These are phyloP conservation scores for Aureobasidium sp. DNA, from an alignment of 2,329 filamentous ascomycete species.

Conservation along the genomic window DNA sequence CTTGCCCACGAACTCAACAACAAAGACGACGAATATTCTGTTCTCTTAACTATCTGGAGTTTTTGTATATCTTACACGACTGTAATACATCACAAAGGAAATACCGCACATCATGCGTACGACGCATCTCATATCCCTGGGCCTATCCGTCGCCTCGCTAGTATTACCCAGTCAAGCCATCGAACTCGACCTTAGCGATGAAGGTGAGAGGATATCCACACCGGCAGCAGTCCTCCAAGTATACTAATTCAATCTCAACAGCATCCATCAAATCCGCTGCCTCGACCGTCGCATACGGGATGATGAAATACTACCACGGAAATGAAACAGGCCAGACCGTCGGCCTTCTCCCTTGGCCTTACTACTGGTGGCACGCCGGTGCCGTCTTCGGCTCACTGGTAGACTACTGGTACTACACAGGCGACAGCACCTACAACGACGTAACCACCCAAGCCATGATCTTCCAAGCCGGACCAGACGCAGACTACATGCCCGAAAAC, in stretches of 20 bases:
- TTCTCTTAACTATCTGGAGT: not conserved
- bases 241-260: not conserved
- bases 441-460: conserved; percentile 49
- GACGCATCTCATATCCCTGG: conserved; percentile 1
- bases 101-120: conserved; percentile 1
- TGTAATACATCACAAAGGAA: no score
- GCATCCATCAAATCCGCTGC: conserved; percentile 43
- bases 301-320: conserved; percentile 55
- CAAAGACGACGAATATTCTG: not conserved
- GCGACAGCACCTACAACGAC: conserved; percentile 47
- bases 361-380: conserved; percentile 78
- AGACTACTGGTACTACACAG: conserved; percentile 57
- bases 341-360: conserved; percentile 64
- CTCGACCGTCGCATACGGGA: conserved; percentile 42
- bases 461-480: conserved; percentile 43
- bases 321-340: conserved; percentile 52
- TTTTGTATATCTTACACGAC: not conserved
- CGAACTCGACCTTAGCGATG: conserved; percentile 1
- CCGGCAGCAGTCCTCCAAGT: not conserved
- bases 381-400: conserved; percentile 68
- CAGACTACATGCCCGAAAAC: conserved; percentile 46
- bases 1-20: not conserved
- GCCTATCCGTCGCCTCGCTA: not conserved
- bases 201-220: not conserved
- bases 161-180: conserved; percentile 5